Evolutionary conservation across 78 protist species (phyloP).

Genomic region (Salpingoeca rosetta): DNA sequence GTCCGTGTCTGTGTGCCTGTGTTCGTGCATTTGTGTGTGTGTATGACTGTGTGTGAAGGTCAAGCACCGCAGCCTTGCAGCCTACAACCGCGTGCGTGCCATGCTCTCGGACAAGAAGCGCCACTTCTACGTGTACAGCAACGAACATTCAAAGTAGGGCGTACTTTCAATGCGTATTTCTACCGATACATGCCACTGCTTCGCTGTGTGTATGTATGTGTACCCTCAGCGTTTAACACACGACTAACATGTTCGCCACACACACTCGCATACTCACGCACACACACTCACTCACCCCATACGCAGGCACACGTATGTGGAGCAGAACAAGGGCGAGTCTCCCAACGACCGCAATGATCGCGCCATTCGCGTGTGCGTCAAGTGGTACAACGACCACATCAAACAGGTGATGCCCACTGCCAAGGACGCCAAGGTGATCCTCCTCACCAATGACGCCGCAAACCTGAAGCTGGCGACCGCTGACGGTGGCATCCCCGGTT

Average conservation of each 20-base stretch:
- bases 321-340: conserved; percentile 35
- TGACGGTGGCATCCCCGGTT: neutral
- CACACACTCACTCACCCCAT: too few species aligned
- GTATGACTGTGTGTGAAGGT: conserved; percentile 17
- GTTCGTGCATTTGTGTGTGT: neutral
- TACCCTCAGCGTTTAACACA: neutral
- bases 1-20: too few species aligned
- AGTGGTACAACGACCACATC: conserved; percentile 55
- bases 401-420: neutral
- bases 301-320: conserved; percentile 36
- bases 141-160: conserved; percentile 52
- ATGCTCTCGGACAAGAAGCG: conserved; percentile 24
- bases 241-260: neutral
- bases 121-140: conserved; percentile 55
- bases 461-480: conserved; percentile 32
- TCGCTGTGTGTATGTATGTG: neutral
- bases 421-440: conserved; percentile 18
- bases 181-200: neutral
- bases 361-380: conserved; percentile 49
- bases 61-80: conserved; percentile 29
- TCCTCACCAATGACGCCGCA: conserved; percentile 55
- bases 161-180: too few species aligned
- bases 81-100: conserved; percentile 38
- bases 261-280: too few species aligned
- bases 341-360: conserved; percentile 78